phyloP scores from a whole-genome alignment of 2,329 filamentous ascomycete genomes.

The Pyrenochaeta sp. region DNA sequence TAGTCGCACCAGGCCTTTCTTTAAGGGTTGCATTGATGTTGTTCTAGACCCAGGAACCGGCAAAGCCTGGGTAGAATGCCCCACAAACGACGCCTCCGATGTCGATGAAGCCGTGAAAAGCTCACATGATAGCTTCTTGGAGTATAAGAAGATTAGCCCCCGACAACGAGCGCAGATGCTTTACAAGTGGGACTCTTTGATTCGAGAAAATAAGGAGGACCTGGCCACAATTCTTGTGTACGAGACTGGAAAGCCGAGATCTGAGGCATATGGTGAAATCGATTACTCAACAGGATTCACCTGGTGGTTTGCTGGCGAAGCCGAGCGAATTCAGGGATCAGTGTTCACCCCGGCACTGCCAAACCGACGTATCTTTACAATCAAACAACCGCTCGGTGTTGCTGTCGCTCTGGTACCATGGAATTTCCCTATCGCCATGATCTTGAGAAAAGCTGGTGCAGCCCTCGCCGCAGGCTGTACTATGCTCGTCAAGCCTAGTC shows the following conservation, averaged over 20 bases:
- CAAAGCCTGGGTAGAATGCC: slow-evolving; percentile 58
- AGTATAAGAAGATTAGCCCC: slow-evolving; percentile 68
- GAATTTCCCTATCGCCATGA: slow-evolving; percentile 76
- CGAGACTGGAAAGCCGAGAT: slow-evolving; percentile 64
- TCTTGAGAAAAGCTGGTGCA: slow-evolving; percentile 72
- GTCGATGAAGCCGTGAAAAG: slow-evolving; percentile 68
- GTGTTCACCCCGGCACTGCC: slow-evolving; percentile 68
- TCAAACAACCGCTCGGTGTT: slow-evolving; percentile 79
- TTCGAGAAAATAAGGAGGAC: slow-evolving; percentile 69
- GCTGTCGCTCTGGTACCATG: slow-evolving; percentile 74
- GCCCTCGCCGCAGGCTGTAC: slow-evolving; percentile 76
- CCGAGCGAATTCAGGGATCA: slow-evolving; percentile 69
- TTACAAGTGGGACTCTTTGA: slow-evolving; percentile 71
- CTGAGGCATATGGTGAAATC: slow-evolving; percentile 62
- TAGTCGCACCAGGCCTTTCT: slow-evolving; percentile 7
- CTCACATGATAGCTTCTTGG: slow-evolving; percentile 68
- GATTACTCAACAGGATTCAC: slow-evolving; percentile 64
- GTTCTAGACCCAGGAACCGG: slow-evolving; percentile 60
- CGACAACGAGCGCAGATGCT: slow-evolving; percentile 69
- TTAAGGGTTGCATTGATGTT: slow-evolving; percentile 12
- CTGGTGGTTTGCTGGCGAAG: slow-evolving; percentile 68
- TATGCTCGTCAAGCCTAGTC: slow-evolving; percentile 66
- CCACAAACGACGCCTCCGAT: slow-evolving; percentile 63
- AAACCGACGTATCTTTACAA: slow-evolving; percentile 71
- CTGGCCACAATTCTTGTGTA: slow-evolving; percentile 70